Evolutionary conservation across 2,329 filamentous ascomycete species (phyloP), one percentile per base, ranked within the genome.

Genomic region (Penicillium sp.): DNA sequence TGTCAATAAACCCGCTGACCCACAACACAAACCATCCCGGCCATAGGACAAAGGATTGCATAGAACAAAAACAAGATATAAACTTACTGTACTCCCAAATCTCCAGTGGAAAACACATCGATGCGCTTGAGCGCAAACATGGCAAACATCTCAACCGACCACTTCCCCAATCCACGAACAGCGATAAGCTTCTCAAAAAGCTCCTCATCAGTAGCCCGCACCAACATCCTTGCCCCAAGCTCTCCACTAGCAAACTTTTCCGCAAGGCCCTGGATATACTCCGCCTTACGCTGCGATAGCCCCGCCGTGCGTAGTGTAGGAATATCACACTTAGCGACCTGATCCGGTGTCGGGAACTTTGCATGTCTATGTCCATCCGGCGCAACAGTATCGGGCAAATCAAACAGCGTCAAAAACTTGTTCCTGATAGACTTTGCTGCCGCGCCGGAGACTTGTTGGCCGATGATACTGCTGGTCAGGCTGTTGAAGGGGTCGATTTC

Each of bases 81-180:
- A 25, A 81, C 82, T 74, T 72, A 84, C 83, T 97, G 94, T 45
- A 99, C 91, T 5, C 94, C 94, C 61, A 99, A 77, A 77, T 99
- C 93, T 0, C 94, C 93, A 1, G 91, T 88, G 23, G 89, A 91
- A 73, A 97, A 96, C 23, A 99, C 90, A 77, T 99, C 93, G 82
- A 92, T 89, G 13, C 93, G 83, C 82, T 97, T 97, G 41, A 99
- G 80, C n/a, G 86, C 90, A 75, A 99, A 97, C 75, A 90, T 91
- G 49, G 93, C 91, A 80, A 99, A 99, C 94, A 99, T 97, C 79
- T 97, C 93, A 15, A 96, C 92, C 48, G 88, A 93, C 94, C 94
- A 97, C 53, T 82, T 83, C 0, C 94, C 94, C 49, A 97, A 77
- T 0, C 94, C 94, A 10, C 93, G 83, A 6, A 99, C 92, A 1